Percentiles rank a stretch among this genome's conserved stretches.
These are phyloP conservation scores for Sarcocystis neurona DNA, from an alignment of 169 alveolate genomes.

Conservation along the genomic window DNA sequence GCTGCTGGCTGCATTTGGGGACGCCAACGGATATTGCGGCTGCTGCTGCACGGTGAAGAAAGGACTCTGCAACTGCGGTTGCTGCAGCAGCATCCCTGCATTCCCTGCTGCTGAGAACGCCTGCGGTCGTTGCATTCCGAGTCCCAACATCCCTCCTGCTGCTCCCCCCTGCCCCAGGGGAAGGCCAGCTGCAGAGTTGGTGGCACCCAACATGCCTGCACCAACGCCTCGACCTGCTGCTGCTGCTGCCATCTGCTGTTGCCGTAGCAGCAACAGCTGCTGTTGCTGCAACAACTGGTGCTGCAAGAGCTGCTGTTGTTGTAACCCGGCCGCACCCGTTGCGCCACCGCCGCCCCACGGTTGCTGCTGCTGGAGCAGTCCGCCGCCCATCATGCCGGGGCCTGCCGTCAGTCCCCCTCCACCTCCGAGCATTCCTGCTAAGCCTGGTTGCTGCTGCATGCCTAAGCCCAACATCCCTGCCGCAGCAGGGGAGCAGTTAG, in stretches of 20 bases:
- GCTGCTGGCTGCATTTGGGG: too few relatives aligned
- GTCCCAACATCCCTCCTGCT: too few relatives aligned
- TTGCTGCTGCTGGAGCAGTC: too few relatives aligned
- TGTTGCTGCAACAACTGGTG: too few relatives aligned
- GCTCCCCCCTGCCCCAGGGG: background rate
- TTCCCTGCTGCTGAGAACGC: background rate
- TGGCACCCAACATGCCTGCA: background rate
- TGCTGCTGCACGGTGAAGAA: background rate
- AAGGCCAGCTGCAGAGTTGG: background rate
- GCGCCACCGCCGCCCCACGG: too few relatives aligned
- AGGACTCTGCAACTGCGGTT: background rate
- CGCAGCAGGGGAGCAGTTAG: too few relatives aligned
- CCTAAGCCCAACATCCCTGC: background rate
- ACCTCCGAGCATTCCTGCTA: background rate
- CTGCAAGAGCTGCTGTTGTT: too few relatives aligned
- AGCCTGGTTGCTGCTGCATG: slow-evolving; percentile 5
- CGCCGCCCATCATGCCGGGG: too few relatives aligned
- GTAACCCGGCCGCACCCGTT: too few relatives aligned
- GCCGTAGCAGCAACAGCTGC: too few relatives aligned
- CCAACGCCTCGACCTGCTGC: background rate
- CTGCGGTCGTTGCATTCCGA: too few relatives aligned
- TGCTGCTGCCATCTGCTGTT: background rate
- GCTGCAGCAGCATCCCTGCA: background rate
- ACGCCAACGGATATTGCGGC: background rate
- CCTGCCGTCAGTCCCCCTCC: background rate